Base-by-base conservation (phyloP, 768 basidiomycete genomes). In the Leccinum broughii region DNA sequence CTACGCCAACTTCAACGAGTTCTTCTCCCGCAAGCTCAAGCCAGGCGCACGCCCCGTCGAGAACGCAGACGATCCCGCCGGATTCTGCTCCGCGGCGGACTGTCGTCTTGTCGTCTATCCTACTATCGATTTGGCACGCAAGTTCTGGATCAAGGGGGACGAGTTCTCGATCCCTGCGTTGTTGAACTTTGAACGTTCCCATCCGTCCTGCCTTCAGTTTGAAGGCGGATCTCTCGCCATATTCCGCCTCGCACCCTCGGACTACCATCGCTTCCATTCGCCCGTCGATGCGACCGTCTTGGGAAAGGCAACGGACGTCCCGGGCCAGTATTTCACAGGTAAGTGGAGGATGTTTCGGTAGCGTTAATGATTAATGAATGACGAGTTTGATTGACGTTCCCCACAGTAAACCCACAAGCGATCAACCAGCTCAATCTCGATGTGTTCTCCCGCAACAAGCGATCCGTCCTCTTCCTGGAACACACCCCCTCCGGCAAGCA, bases 211-310 rank as follows among this genome's bases (percentile, higher is more conserved):
- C 3, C 61, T 70, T 24, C 59, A 65, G n/a, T 83, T 86, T 55
- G 66, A 75, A 8, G 76, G 77, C 24, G 75, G 78, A 0, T 78
- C 83, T 24, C 68, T 92, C 2, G 88, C 88, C 0, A 84, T 89
- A 59, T 88, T 89, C 72, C 80, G 91, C 55, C 83, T 93, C 17
- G 90, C 92, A 0, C 92, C 90, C 0, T 81, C 85, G 9, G 91
- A 93, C 69, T 92, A 92, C 66, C 91, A 93, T 68, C 84, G 90
- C 14, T 92, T 89, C 80, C 90, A 91, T 63, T 82, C 82, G 35
- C 88, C 89, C 14, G 76, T 88, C 28, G 85, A 87, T 56, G 85
- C 80, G 39, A 79, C 76, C 11, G 70, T 87, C 20, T 26, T 51
- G 2, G 74, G 78, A 10, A 77, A 80, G 39, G 67, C 77, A 7